These are phyloP conservation scores for Xerocomellus intermedius DNA, from an alignment of 768 basidiomycete species.

Conservation along the genomic window DNA sequence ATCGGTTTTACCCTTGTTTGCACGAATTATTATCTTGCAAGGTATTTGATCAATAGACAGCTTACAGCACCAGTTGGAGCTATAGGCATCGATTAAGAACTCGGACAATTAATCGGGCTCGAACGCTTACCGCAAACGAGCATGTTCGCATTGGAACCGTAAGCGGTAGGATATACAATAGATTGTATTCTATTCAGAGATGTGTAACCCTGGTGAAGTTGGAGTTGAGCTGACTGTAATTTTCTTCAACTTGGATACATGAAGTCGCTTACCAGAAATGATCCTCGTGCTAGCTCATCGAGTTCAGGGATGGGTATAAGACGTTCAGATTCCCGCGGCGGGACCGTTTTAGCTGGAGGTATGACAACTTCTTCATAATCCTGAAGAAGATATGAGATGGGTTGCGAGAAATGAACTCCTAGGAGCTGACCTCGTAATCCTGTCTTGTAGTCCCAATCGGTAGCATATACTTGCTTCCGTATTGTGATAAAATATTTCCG, in stretches of 20 bases:
- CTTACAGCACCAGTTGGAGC: conserved; percentile 97
- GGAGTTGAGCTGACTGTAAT: not conserved
- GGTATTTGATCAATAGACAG: not conserved
- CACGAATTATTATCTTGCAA: conserved; percentile 4
- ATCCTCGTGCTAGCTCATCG: conserved; percentile 73
- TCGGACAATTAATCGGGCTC: not conserved
- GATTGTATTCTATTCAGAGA: conserved; percentile 93
- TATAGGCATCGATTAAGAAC: conserved; percentile 29
- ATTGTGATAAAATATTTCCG: conserved; percentile 58
- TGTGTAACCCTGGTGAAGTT: conserved; percentile 64
- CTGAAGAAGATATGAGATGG: conserved; percentile 39
- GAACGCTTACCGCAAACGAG: conserved; percentile 50
- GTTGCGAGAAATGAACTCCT: not conserved
- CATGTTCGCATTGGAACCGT: conserved; percentile 94
- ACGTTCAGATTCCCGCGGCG: conserved; percentile 68
- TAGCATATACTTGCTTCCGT: conserved; percentile 75
- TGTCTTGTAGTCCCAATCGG: conserved; percentile 79
- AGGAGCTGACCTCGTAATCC: conserved; percentile 56
- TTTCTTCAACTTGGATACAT: not conserved
- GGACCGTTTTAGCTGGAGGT: conserved; percentile 79
- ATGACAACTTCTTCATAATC: conserved; percentile 87
- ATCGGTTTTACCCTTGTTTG: conserved; percentile 91
- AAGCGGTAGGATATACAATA: conserved; percentile 90
- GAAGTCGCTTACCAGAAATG: conserved; percentile 68
- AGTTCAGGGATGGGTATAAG: conserved; percentile 71